Evolutionary conservation across 352 stramenopile genomes (phyloP).

Genomic region (Phytophthora boehmeriae): DNA sequence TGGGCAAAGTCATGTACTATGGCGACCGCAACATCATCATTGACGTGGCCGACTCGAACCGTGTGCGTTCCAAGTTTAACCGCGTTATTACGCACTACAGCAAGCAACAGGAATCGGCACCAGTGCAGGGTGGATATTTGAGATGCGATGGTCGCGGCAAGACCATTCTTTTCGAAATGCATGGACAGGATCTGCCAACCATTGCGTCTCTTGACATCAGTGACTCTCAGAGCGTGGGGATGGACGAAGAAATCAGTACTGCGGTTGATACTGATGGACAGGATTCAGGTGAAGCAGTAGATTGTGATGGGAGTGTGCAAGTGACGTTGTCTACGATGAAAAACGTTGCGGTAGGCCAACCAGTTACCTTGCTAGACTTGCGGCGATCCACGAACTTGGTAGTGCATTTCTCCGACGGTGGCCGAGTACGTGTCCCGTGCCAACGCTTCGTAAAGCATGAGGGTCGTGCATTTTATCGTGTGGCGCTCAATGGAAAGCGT

Average conservation of each 20-base stretch:
- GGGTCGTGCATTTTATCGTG: conserved; percentile 54
- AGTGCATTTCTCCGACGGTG: conserved; percentile 66
- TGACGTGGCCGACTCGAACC: conserved; percentile 83
- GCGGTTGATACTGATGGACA: conserved; percentile 15
- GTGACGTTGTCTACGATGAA: conserved; percentile 29
- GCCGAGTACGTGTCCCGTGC: conserved; percentile 52
- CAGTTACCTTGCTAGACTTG: conserved; percentile 50
- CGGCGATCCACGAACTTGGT: conserved; percentile 53
- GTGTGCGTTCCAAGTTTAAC: conserved; percentile 83
- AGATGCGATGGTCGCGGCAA: conserved; percentile 80
- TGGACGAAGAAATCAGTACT: not conserved
- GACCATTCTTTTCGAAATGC: conserved; percentile 74
- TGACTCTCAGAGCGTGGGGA: conserved; percentile 14
- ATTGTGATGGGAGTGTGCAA: conserved; percentile 6
- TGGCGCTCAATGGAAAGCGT: conserved; percentile 58
- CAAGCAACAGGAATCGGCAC: conserved; percentile 59
- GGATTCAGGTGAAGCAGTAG: conserved; percentile 7
- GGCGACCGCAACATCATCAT: conserved; percentile 80
- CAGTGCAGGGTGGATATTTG: conserved; percentile 72
- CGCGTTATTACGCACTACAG: conserved; percentile 81
- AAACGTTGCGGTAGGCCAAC: conserved; percentile 40
- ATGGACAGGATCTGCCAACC: conserved; percentile 55
- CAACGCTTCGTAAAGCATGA: conserved; percentile 49
- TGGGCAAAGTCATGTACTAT: conserved; percentile 81
- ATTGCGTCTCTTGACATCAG: conserved; percentile 62